Evolutionary conservation across 164 flowering plant species (phyloP), one percentile per base, ranked within the genome.

Genomic region (Dillenia suffruticosa): DNA sequence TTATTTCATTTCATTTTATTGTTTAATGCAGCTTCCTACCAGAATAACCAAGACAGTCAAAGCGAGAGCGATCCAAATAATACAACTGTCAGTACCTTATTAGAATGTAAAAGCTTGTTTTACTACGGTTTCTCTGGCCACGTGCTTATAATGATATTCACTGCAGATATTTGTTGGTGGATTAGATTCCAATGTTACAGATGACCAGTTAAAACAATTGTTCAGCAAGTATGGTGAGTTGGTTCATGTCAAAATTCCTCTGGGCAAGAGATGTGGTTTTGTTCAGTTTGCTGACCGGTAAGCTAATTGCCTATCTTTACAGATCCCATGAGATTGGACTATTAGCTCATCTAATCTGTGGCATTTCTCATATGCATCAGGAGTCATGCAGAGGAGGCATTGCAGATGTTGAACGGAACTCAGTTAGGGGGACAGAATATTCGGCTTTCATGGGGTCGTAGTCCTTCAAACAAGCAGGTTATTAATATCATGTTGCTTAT

Each of bases 361-460:
- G 40, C 14, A 1, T 8, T 57, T 32, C 51, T 44, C 16, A 11
- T 22, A n/a, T 69, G 46, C 24, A 56, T 44, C 80, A 87, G 93
- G 51, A 68, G 74, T 63, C 77, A 80, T 71, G 97, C 97, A 10
- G 97, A 90, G 71, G 89, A 86, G 68, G 97, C 97, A n/a, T 57
- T 90, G 54, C 68, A 73, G 59, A 64, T 64, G 78, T 65, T 90
- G 45, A 84, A 84, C 68, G 95, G 95, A 66, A 70, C 79, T 19
- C 84, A 48, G 47, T 53, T 90, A 71, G 90, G 92, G 24, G 89
- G 85, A 44, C 90, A 84, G 63, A 82, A 58, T 57, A 71, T 90
- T 62, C 69, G 97, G 5, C 89, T 90, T 60, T 86, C 97, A 11
- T 90, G 97, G 97, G 97, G 97, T 1, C 92, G 92, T 16, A 84